Evolutionary conservation across 148 eudicot genomes (phyloP), one percentile per base, ranked within the genome.

Genomic region (Dianthus caryophyllus): DNA sequence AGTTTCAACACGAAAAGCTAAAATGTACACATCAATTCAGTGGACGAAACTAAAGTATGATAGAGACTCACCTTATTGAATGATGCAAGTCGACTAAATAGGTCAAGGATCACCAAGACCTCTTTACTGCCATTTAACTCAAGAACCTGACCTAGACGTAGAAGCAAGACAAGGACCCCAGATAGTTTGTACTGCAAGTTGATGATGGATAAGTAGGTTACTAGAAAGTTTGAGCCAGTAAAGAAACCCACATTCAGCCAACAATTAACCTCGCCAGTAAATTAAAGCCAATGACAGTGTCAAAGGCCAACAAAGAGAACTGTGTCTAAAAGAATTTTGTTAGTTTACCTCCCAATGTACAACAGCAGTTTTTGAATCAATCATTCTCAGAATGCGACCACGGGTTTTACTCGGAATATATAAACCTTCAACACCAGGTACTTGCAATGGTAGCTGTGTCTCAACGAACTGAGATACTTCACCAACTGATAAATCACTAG

Each of bases 261-360:
- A 48, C 14, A 41, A 46, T 46, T 46, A 64, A 33, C 24, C 20
- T 20, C 56, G 20, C 14, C 18, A 71, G 41, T 36, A 54, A 18
- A 30, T 47, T 18, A 9, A 56, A 64, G 60, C 51, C 18, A 29
- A 56, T 31, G 43, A 64, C 43, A 43, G 50, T 9, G 26, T 47
- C 25, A 71, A 38, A 71, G 21, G 5, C 15, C 49, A 16, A n/a
- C 12, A 54, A 16, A n/a, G 43, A 18, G 31, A 72, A 25, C 14
- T 24, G 26, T 15, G 31, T 6, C n/a, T 13, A n/a, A 30, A 20
- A 29, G 25, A 39, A 49, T 24, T 24, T 9, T 43, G 44, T 9
- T 67, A 58, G 49, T 51, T 71, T 90, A 93, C 98, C 98, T 94
- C 95, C 98, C 97, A 94, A 36, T 96, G 92, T 36, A 94, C 87